Base-by-base conservation (phyloP, 495 filamentous ascomycete species). In the Tirmania nivea region DNA sequence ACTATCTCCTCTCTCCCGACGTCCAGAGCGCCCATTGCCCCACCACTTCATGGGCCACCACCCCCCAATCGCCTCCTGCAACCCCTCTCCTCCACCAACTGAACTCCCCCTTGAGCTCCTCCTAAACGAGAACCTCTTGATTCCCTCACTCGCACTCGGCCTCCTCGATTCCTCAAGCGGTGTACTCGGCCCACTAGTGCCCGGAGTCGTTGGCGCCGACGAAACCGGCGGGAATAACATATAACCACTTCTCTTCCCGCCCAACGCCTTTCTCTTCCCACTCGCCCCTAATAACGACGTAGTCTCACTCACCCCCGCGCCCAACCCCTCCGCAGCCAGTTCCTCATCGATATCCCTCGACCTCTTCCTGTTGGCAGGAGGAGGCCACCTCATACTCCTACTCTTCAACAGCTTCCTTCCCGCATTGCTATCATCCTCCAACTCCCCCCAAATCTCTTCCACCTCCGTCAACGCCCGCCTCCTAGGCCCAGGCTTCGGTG, bases 381-480 rank as follows among this genome's bases (percentile, higher is more conserved):
- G 2, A 31, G 25, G 25, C 25, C 25, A 31, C 25, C 25, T 31
- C 25, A 31, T 31, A 53, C 8, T 51, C 57, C 11, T 51, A 34
- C 5, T 45, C 52, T 7, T 53, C 56, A 8, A 45, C 49, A 34
- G 39, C 17, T 14, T 14, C 3, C 39, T 19, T 48, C 53, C 52
- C 42, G 11, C 10, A 25, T 36, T 34, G 34, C 34, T 53, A 60
- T 73, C 71, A 62, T 81, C 77, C 67, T 78, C 70, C n/a, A 80
- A 67, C 58, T 79, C 78, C 49, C 73, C 75, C 77, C 78, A 79
- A 55, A 78, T 82, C 54, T 81, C 78, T 52, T 77, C 73, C 10
- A 70, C 73, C 56, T 80, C 67, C 55, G 47, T 65, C 59, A 53
- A 64, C 55, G 37, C 69, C 69, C 51, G 67, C 61, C 56, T 65